These are phyloP conservation scores for Podosphaera leucotricha DNA, from an alignment of 2,329 filamentous ascomycete genomes.

Conservation along the genomic window DNA sequence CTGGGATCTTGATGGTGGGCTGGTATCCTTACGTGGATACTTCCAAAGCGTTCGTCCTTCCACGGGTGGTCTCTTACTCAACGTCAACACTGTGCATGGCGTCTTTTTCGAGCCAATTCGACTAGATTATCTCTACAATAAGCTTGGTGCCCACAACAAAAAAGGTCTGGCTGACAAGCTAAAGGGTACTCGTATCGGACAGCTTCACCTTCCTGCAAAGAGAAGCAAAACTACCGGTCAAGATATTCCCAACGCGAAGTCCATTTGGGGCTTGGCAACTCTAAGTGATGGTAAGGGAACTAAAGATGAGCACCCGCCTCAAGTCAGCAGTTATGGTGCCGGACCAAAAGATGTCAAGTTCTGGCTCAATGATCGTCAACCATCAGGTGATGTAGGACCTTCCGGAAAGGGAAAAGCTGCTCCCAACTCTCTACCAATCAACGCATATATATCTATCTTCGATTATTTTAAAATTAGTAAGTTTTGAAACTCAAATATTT, in stretches of 20 bases:
- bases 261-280: conserved; percentile 1
- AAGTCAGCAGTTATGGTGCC: conserved; percentile 1
- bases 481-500: too few relatives aligned
- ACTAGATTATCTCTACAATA: conserved; percentile 1
- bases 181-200: neutral
- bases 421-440: neutral
- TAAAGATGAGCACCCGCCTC: conserved; percentile 1
- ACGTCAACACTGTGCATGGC: conserved; percentile 1
- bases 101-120: conserved; percentile 1
- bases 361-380: neutral
- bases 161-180: neutral
- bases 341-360: conserved; percentile 3
- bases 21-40: conserved; percentile 1
- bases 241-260: conserved; percentile 2
- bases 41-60: conserved; percentile 1
- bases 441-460: conserved; percentile 26
- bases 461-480: conserved; percentile 26
- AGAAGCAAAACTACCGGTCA: conserved; percentile 1
- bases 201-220: neutral
- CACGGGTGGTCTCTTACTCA: conserved; percentile 1
- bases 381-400: neutral
- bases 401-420: neutral
- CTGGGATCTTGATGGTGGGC: conserved; percentile 2
- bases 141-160: neutral
- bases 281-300: neutral